These are phyloP conservation scores for Heritiera fomes DNA, from an alignment of 345 rosid species.

Conservation along the genomic window DNA sequence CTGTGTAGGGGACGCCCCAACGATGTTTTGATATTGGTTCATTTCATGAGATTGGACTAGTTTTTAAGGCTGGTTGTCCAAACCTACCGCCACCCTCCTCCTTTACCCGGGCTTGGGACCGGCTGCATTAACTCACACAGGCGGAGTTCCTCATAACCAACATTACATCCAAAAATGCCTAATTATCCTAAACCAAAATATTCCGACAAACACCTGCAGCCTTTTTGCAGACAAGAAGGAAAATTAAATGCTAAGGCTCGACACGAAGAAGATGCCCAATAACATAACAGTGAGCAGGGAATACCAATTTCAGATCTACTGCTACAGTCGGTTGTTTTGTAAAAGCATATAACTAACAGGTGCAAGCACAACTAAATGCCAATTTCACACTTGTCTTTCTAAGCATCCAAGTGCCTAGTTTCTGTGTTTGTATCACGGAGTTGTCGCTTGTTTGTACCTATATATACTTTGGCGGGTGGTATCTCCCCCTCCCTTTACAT, in stretches of 20 bases:
- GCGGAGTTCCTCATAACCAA: too few species aligned
- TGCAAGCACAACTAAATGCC: neutral
- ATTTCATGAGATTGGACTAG: too few species aligned
- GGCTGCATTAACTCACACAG: too few species aligned
- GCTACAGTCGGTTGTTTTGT: neutral
- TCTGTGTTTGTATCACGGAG: neutral
- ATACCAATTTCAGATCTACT: slow-evolving; percentile 5
- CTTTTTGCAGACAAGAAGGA: neutral
- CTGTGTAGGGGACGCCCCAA: too few species aligned
- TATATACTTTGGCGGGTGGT: too few species aligned
- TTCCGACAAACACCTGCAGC: neutral
- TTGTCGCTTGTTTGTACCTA: neutral
- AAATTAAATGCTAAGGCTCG: neutral
- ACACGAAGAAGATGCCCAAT: neutral
- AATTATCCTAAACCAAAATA: neutral
- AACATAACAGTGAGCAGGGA: neutral
- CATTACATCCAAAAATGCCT: neutral
- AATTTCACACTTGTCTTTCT: neutral
- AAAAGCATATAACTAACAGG: neutral
- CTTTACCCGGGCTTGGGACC: too few species aligned
- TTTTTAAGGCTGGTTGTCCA: too few species aligned
- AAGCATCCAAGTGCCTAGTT: neutral
- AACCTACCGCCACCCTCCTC: too few species aligned
- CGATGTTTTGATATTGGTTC: too few species aligned
- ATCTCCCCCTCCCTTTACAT: neutral